Base-by-base conservation (phyloP, 2,329 filamentous ascomycete genomes). In the Aspergillus caelatus region DNA sequence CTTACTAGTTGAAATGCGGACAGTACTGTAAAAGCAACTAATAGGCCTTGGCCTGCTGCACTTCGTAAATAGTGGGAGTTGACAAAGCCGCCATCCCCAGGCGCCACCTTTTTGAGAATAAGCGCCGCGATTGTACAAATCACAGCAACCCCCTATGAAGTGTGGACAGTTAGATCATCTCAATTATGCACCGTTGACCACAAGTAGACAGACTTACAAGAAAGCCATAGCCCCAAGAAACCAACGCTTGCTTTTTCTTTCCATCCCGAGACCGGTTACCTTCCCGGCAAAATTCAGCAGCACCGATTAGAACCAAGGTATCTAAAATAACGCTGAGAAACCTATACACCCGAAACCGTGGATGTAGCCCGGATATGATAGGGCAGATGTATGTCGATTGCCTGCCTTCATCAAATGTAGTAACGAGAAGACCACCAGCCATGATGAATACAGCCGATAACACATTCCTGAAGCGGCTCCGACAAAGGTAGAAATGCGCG, bases 311-410 rank as follows among this genome's bases (percentile, higher is more conserved):
- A 53, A 84, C 75, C 41, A 72, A 57, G 16, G 76, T 72, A 66
- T 86, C 83, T 23, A 84, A 63, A 9, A 78, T 34, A 1, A 78
- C 66, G 28, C 75, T 78, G 30, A 79, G 36, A 34, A 77, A 60
- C 65, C 80, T 79, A 56, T 83, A 65, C 3, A 70, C 65, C 8
- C 76, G 79, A 9, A 83, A 68, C 11, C 71, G 68, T 57, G 71
- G 66, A 34, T 71, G 69, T 43, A 78, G 74, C 21, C 72, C 67
- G 34, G 77, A 74, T 1, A 74, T 69, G 12, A 78, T 71, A 2
- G 83, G 79, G 67, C 84, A 86, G 26, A 86, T 83, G 62, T 82
- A 83, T 4, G 82, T 84, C 19, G 82, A 83, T 46, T 72, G 68
- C 19, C 75, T 78, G 52, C 74, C 77, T 45, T 70, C 64, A 9